These are phyloP conservation scores for Chlorella vulgaris DNA, from an alignment of 139 green algal genomes.

Conservation along the genomic window DNA sequence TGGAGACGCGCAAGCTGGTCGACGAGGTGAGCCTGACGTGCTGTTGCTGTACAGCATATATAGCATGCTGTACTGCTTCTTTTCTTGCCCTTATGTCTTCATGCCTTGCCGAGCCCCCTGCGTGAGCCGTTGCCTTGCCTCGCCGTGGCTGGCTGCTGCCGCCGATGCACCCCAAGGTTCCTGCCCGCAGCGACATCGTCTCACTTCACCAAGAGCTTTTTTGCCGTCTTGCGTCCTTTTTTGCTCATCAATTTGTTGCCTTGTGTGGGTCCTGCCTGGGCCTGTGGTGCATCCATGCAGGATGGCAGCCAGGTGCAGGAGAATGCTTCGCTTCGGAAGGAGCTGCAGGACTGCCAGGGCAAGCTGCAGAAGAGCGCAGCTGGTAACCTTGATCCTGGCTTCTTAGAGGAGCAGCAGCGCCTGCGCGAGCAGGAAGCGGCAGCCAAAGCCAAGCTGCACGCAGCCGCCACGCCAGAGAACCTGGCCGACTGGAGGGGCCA, in stretches of 20 bases:
- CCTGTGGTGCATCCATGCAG: no score
- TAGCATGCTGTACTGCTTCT: neutral
- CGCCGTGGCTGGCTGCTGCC: no score
- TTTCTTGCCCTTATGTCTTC: no score
- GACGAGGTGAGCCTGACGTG: neutral
- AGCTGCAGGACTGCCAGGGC: neutral
- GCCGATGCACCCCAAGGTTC: no score
- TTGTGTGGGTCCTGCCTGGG: no score
- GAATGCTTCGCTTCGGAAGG: neutral
- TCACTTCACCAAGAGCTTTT: neutral
- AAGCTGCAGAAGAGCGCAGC: neutral
- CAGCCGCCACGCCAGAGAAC: neutral
- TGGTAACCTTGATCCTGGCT: neutral
- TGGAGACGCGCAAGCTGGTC: slow-evolving; percentile 4
- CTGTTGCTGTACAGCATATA: neutral
- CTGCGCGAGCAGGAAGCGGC: neutral
- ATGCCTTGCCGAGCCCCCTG: no score
- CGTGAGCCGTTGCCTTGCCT: no score
- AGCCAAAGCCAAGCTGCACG: slow-evolving; percentile 1
- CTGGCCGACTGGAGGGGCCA: neutral
- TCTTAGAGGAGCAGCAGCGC: neutral
- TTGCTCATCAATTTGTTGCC: neutral
- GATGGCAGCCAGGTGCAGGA: neutral
- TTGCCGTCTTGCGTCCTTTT: neutral
- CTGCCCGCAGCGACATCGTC: no score